Evolutionary conservation across 108 stramenopile species (phyloP).

Genomic region (Chaetoceros tenuissimus): DNA sequence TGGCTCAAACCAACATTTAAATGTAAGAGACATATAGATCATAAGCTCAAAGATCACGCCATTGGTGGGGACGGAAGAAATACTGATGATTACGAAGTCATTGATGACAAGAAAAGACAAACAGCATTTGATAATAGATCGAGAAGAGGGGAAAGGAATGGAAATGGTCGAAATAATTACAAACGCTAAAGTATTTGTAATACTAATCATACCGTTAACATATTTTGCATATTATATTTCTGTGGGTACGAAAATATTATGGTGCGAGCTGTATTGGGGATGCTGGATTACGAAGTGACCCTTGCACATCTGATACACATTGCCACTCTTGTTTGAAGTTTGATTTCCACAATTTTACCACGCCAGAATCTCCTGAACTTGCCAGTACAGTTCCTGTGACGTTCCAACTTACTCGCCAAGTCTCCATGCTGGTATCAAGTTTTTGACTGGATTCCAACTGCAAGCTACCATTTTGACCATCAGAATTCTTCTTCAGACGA

Average conservation of each 20-base stretch:
- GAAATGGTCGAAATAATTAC: too few species aligned
- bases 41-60: constrained; percentile 22
- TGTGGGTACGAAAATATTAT: not conserved
- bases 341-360: constrained; percentile 71
- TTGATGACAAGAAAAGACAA: constrained; percentile 39
- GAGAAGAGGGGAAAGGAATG: too few species aligned
- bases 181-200: too few species aligned
- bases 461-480: constrained; percentile 18
- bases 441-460: constrained; percentile 53
- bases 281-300: not conserved
- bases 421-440: constrained; percentile 31
- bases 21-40: constrained; percentile 71
- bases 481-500: constrained; percentile 17
- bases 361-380: constrained; percentile 72
- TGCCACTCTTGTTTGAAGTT: constrained; percentile 64
- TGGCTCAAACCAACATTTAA: constrained; percentile 78
- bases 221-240: too few species aligned
- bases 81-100: constrained; percentile 67
- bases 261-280: not conserved
- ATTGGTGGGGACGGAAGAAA: constrained; percentile 63
- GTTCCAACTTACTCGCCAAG: constrained; percentile 84
- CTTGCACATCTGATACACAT: constrained; percentile 59
- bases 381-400: constrained; percentile 90
- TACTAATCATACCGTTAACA: too few species aligned
- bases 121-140: too few species aligned